These are phyloP conservation scores for Albatrellus ellisii DNA, from an alignment of 768 basidiomycete species.

Conservation along the genomic window DNA sequence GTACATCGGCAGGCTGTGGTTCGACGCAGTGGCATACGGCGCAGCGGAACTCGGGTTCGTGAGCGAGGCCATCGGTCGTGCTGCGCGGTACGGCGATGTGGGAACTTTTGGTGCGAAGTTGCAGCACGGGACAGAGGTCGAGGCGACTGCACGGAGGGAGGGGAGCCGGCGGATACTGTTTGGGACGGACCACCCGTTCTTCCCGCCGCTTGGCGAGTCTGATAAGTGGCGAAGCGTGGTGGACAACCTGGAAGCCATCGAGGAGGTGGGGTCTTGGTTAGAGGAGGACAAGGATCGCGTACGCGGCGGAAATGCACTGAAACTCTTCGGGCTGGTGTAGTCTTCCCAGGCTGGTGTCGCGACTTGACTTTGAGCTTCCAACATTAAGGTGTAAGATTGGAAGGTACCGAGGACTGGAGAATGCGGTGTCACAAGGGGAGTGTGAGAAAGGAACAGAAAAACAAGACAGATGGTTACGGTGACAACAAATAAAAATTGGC, in stretches of 20 bases:
- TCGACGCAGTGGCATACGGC: conserved; percentile 85
- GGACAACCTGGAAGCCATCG: conserved; percentile 75
- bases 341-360: too few species aligned
- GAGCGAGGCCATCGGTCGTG: conserved; percentile 53
- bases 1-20: conserved; percentile 69
- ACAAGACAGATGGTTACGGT: too few species aligned
- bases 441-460: too few species aligned
- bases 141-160: conserved; percentile 9
- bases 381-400: too few species aligned
- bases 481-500: too few species aligned
- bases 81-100: conserved; percentile 27
- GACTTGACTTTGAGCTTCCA: too few species aligned
- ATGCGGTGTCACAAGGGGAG: too few species aligned
- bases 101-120: too few species aligned
- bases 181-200: conserved; percentile 87
- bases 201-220: conserved; percentile 58
- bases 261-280: conserved; percentile 47
- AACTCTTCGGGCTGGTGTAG: conserved; percentile 37
- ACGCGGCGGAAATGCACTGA: conserved; percentile 58
- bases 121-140: background rate
- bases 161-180: conserved; percentile 60
- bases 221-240: conserved; percentile 79
- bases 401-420: too few species aligned
- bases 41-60: conserved; percentile 75
- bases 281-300: conserved; percentile 50